Evolutionary conservation across 1,284 basidiomycete genomes (phyloP).

Genomic region (Tilletiaria anomala): DNA sequence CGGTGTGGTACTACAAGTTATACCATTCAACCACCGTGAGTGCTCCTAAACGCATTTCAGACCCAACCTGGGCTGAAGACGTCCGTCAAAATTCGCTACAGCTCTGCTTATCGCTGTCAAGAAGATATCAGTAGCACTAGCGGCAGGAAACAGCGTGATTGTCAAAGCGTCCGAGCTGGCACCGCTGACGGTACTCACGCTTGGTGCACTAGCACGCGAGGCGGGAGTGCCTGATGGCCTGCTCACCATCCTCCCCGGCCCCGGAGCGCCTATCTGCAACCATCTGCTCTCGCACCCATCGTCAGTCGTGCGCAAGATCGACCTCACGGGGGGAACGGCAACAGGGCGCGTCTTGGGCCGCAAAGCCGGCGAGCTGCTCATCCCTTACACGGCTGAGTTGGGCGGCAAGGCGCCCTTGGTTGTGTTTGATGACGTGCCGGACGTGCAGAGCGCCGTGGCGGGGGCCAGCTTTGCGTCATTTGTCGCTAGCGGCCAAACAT

Average conservation of each 20-base stretch:
- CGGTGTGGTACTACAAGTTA: constrained; percentile 69
- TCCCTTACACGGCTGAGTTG: constrained; percentile 60
- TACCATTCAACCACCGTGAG: constrained; percentile 39
- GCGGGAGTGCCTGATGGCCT: constrained; percentile 64
- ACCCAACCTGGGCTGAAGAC: no score
- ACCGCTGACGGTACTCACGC: constrained; percentile 60
- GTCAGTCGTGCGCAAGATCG: constrained; percentile 58
- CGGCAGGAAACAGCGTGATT: constrained; percentile 56
- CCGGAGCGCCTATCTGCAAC: constrained; percentile 45
- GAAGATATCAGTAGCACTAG: no score
- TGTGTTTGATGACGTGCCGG: constrained; percentile 61
- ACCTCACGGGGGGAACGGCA: constrained; percentile 63
- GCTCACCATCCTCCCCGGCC: constrained; percentile 57
- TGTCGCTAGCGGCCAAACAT: constrained; percentile 58
- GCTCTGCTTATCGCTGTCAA: no score
- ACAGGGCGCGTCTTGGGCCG: constrained; percentile 57
- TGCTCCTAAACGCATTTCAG: no score
- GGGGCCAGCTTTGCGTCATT: constrained; percentile 67
- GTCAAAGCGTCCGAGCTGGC: constrained; percentile 70
- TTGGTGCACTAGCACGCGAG: constrained; percentile 51
- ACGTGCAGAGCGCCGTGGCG: constrained; percentile 55
- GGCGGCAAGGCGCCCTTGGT: constrained; percentile 54
- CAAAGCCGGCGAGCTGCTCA: constrained; percentile 56
- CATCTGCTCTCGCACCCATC: constrained; percentile 41
- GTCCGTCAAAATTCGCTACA: no score